phyloP scores from a whole-genome alignment of 768 basidiomycete genomes.

The Sarcodon sp. region DNA sequence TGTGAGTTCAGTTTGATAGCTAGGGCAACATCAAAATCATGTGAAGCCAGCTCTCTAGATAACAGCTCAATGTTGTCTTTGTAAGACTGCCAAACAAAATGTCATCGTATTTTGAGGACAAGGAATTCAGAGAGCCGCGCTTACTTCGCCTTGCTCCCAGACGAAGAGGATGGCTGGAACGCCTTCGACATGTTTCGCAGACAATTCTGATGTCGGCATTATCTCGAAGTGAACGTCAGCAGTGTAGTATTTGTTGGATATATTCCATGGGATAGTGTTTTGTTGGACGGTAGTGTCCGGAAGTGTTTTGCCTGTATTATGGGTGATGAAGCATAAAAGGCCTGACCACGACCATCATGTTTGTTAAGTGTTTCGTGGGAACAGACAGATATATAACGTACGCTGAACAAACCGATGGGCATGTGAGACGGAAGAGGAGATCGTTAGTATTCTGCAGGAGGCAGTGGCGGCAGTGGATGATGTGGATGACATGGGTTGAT shows the following conservation, averaged over 20 bases:
- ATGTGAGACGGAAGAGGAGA: constrained; percentile 13
- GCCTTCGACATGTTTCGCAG: constrained; percentile 12
- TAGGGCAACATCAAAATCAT: constrained; percentile 60
- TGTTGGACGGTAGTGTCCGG: background rate
- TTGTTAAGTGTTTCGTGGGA: background rate
- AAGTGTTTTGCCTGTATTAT: background rate
- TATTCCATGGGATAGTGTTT: constrained; percentile 50
- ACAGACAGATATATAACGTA: constrained; percentile 5
- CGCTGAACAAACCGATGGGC: constrained; percentile 14
- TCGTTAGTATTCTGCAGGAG: constrained; percentile 10
- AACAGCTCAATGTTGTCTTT: constrained; percentile 40
- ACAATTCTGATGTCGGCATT: constrained; percentile 22
- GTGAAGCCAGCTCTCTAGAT: constrained; percentile 29
- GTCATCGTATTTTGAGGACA: background rate
- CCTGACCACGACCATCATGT: constrained; percentile 3
- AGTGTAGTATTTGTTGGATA: constrained; percentile 71
- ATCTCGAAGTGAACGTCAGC: constrained; percentile 61
- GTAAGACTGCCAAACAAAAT: constrained; percentile 31
- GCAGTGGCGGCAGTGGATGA: background rate
- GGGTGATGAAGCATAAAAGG: background rate
- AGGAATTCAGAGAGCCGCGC: constrained; percentile 9
- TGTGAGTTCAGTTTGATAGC: constrained; percentile 41
- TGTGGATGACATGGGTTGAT: background rate
- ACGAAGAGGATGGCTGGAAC: constrained; percentile 67
- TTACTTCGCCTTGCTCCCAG: constrained; percentile 57